Percentiles rank a stretch among this genome's conserved stretches.
These are phyloP conservation scores for Colletotrichum orchidophilum DNA, from an alignment of 2,329 filamentous ascomycete genomes.

Conservation along the genomic window DNA sequence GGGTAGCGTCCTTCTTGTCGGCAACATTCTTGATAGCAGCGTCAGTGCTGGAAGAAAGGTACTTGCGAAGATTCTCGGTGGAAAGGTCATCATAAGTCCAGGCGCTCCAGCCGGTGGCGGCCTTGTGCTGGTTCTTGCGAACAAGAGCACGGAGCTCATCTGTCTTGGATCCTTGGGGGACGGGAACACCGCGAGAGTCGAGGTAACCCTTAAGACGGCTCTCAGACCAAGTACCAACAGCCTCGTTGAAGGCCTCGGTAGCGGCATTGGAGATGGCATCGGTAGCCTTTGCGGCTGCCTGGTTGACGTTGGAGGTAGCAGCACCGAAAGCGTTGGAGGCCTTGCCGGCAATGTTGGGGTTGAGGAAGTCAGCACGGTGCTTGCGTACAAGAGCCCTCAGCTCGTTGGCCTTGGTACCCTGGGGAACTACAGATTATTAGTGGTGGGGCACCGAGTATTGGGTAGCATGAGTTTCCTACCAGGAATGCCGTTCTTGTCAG, in stretches of 20 bases:
- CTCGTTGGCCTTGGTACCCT: conserved; percentile 91
- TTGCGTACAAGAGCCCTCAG: conserved; percentile 89
- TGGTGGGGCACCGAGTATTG: no score
- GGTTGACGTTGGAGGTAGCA: conserved; percentile 78
- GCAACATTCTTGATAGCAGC: conserved; percentile 66
- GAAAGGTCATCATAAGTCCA: conserved; percentile 86
- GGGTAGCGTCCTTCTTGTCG: conserved; percentile 71
- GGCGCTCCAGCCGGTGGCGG: conserved; percentile 71
- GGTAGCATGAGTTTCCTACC: conserved; percentile 40
- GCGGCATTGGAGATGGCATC: conserved; percentile 70
- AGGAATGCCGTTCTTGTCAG: conserved; percentile 85
- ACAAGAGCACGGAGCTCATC: conserved; percentile 80
- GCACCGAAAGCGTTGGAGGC: conserved; percentile 72
- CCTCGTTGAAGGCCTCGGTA: conserved; percentile 73
- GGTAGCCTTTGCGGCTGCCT: conserved; percentile 80
- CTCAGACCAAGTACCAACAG: conserved; percentile 74
- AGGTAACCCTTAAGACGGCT: conserved; percentile 82
- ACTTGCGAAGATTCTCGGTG: conserved; percentile 72
- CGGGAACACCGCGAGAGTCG: conserved; percentile 78
- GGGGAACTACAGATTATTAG: conserved; percentile 71
- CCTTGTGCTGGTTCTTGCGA: conserved; percentile 78
- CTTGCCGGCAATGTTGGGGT: conserved; percentile 68
- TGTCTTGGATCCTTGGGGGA: conserved; percentile 75
- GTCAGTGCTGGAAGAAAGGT: conserved; percentile 62
- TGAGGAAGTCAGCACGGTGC: conserved; percentile 77